Percentiles rank a stretch among this genome's conserved stretches.
These are phyloP conservation scores for Candida coleopterorum DNA, from an alignment of 805 yeast genomes.

Conservation along the genomic window DNA sequence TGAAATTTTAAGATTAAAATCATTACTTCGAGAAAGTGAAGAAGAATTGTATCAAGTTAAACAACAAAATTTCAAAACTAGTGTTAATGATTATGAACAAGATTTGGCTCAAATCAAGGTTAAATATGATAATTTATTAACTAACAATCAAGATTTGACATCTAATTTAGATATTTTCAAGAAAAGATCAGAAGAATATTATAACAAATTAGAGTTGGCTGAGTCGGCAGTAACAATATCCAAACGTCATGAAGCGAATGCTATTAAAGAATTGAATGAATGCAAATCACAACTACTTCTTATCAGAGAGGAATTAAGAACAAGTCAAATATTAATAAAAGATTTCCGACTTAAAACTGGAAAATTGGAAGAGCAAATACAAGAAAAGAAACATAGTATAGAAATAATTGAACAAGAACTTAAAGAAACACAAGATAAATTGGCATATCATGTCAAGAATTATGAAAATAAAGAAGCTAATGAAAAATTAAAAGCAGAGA, in stretches of 20 bases:
- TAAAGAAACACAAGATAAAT: slow-evolving; percentile 51
- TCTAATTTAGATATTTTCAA: slow-evolving; percentile 59
- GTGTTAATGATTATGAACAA: slow-evolving; percentile 32
- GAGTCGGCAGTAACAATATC: slow-evolving; percentile 67
- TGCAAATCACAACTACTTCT: slow-evolving; percentile 38
- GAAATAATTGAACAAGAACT: slow-evolving; percentile 45
- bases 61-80: slow-evolving; percentile 37
- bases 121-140: slow-evolving; percentile 50
- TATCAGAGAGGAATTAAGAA: slow-evolving; percentile 47
- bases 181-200: slow-evolving; percentile 69
- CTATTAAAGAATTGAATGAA: slow-evolving; percentile 48
- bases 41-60: slow-evolving; percentile 40
- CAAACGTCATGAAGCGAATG: slow-evolving; percentile 53
- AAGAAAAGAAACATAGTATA: slow-evolving; percentile 54
- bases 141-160: slow-evolving; percentile 53
- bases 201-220: slow-evolving; percentile 67
- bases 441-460: slow-evolving; percentile 46
- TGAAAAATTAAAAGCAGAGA: slow-evolving; percentile 46
- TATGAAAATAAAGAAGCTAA: slow-evolving; percentile 37
- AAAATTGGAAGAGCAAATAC: slow-evolving; percentile 50
- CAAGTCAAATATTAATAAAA: slow-evolving; percentile 49
- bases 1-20: slow-evolving; percentile 38
- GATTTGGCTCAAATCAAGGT: slow-evolving; percentile 47
- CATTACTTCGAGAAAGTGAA: slow-evolving; percentile 38
- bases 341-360: slow-evolving; percentile 48